Percentiles rank a stretch among this genome's conserved stretches.
Conservation (phyloP, 768 basidiomycete genomes). For the Russula sp. region DNA sequence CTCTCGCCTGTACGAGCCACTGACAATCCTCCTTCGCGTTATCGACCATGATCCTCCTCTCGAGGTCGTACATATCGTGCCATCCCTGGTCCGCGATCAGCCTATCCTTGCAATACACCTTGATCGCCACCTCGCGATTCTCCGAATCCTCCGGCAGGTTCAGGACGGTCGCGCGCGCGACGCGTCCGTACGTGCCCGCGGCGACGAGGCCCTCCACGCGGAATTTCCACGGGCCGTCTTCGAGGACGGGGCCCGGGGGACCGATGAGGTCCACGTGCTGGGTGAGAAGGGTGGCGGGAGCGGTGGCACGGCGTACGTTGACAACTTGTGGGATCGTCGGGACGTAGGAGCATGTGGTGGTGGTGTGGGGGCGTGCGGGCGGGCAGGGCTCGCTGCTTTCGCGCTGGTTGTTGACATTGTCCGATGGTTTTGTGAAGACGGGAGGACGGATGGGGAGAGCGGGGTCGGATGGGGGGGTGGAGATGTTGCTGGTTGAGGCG, state of each 20-base stretch:
- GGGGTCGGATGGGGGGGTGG: background rate
- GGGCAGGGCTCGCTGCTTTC: background rate
- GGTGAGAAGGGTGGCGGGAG: background rate
- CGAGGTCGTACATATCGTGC: background rate
- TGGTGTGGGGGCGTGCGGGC: too few species aligned
- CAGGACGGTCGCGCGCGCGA: slow-evolving; percentile 6
- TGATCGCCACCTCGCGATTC: slow-evolving; percentile 4
- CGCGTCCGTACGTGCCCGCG: slow-evolving; percentile 10
- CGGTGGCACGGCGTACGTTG: background rate
- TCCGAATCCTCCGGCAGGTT: background rate
- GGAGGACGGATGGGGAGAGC: background rate
- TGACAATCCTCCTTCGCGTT: background rate
- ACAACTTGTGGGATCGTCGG: background rate
- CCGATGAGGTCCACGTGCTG: background rate
- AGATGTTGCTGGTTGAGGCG: too few species aligned
- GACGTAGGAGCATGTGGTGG: background rate
- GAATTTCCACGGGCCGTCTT: background rate
- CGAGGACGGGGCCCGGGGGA: background rate
- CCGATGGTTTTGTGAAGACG: background rate
- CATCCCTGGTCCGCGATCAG: background rate
- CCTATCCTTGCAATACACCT: slow-evolving; percentile 6
- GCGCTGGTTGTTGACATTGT: background rate
- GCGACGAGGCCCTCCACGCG: slow-evolving; percentile 14
- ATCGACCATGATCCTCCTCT: slow-evolving; percentile 1
- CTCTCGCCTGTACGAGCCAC: slow-evolving; percentile 4